These are phyloP conservation scores for Trifolium repens DNA, from an alignment of 306 rosid genomes.

Conservation along the genomic window DNA sequence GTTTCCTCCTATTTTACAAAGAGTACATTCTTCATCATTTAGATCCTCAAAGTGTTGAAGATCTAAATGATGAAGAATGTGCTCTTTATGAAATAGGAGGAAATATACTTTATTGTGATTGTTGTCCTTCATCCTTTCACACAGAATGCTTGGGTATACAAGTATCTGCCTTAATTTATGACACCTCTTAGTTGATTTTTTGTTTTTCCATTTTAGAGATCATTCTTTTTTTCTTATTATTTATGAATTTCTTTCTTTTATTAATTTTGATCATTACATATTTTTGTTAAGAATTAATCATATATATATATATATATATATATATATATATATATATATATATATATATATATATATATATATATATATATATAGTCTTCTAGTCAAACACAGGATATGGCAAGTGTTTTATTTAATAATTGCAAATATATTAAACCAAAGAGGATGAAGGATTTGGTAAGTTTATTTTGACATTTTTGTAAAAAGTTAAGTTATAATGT, in stretches of 20 bases:
- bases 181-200: not conserved
- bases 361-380: not conserved
- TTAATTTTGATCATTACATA: too few relatives aligned
- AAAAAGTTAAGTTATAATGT: too few relatives aligned
- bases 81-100: not conserved
- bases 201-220: not conserved
- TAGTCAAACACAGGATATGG: not conserved
- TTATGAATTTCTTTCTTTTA: too few relatives aligned
- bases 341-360: too few relatives aligned
- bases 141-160: not conserved
- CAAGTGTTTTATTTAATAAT: too few relatives aligned
- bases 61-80: too few relatives aligned
- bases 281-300: not conserved
- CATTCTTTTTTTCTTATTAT: not conserved
- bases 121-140: not conserved
- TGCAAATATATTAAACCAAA: too few relatives aligned
- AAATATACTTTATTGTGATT: not conserved
- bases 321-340: too few relatives aligned
- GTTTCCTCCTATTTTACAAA: not conserved
- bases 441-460: too few relatives aligned
- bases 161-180: not conserved
- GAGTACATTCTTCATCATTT: too few relatives aligned
- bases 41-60: too few relatives aligned
- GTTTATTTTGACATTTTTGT: not conserved
- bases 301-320: too few relatives aligned